Conservation (phyloP, 768 basidiomycete genomes). For the Chlorophyllum brunneum region DNA sequence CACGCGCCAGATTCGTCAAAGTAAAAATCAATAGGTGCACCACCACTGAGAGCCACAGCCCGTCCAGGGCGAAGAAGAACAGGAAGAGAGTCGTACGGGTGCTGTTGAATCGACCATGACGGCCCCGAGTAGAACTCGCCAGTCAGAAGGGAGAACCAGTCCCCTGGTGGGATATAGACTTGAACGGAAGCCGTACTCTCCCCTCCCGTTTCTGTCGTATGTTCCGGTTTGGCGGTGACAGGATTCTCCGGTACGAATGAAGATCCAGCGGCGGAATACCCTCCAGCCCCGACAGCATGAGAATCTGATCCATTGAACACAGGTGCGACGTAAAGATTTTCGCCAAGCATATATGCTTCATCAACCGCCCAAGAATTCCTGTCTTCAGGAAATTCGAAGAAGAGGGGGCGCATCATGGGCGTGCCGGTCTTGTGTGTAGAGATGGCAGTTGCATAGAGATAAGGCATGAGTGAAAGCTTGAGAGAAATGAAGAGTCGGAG, state of each 20-base stretch:
- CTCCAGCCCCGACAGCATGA: constrained; percentile 14
- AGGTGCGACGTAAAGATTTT: constrained; percentile 27
- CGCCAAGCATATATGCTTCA: constrained; percentile 30
- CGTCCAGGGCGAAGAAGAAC: constrained; percentile 25
- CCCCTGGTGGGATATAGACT: constrained; percentile 27
- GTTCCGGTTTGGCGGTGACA: not conserved
- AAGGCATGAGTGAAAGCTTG: constrained; percentile 44
- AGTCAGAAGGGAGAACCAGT: constrained; percentile 28
- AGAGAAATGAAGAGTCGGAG: constrained; percentile 36
- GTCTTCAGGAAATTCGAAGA: constrained; percentile 31
- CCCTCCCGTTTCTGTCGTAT: not conserved
- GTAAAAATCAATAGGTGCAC: not conserved
- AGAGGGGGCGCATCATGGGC: constrained; percentile 31
- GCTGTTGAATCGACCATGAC: constrained; percentile 23
- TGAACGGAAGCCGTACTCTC: constrained; percentile 18
- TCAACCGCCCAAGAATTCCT: constrained; percentile 27
- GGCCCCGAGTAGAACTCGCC: constrained; percentile 25
- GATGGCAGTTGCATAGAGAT: constrained; percentile 31
- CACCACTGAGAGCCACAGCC: constrained; percentile 19
- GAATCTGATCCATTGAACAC: constrained; percentile 20
- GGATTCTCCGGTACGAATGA: not conserved
- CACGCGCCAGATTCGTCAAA: constrained; percentile 1
- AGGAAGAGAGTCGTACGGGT: constrained; percentile 26
- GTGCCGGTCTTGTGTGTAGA: constrained; percentile 27
- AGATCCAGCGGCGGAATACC: not conserved